Evolutionary conservation across 2,329 filamentous ascomycete species (phyloP), one percentile per base, ranked within the genome.

Genomic region (Dothideomycetes sp.): DNA sequence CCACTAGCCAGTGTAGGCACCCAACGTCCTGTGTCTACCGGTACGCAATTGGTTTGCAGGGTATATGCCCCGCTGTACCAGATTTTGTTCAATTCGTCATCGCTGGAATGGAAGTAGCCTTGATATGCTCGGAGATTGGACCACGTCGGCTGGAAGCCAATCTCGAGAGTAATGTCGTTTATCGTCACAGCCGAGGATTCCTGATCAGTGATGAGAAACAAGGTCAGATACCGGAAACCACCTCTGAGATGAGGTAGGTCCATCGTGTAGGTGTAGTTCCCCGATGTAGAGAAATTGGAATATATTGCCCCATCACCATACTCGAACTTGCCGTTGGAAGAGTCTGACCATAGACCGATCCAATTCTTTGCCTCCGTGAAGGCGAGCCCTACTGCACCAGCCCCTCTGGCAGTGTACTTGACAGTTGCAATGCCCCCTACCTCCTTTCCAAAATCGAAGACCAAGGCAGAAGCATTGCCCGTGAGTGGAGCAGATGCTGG

Each of bases 371-470:
- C 60, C 51, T 65, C 63, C 4, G 58, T 58, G 41, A 66, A 65
- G 4, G 61, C 61, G 5, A 65, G 50, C 3, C 62, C 60, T 11
- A 65, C 46, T 3, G 49, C 46, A 12, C 59, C 60, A 5, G 47
- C 18, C 2, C 61, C 60, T 4, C 64, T 56, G 3, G 59, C 61
- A 3, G 57, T 59, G 48, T 73, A 78, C 8, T 62, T 54, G n/a
- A 78, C 47, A 3, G 64, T 66, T 4, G 71, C 56, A 40, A 76
- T 66, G 4, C 74, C 74, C 29, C 73, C 73, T 4, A 77, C 71
- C 50, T 77, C 71, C 17, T 65, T 59, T 3, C 72, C 73, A 50
- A 78, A 78, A 52, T 78, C 74, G 41, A 75, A 73, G 2, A 76
- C 66, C 2, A 73, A 52, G n/a, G 63, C 60, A 3, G 69, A 72